Conservation (phyloP, 75 land plant genomes). For the Cupressus sempervirens region DNA sequence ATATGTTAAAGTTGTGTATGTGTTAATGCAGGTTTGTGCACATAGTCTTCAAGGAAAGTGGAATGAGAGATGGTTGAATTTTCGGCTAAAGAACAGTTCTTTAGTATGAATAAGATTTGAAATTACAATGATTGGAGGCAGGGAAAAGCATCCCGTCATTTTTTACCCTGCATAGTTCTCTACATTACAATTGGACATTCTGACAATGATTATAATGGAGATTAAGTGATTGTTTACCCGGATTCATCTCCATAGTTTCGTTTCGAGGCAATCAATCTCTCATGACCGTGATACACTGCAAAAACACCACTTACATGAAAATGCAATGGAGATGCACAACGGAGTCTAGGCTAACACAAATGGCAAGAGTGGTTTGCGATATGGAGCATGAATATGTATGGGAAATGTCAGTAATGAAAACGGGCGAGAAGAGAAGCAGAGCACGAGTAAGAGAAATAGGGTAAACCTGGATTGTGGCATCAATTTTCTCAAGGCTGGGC, state of each 20-base stretch:
- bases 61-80: neutral
- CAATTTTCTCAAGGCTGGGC: conserved; percentile 77
- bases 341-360: neutral
- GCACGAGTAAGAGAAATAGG: neutral
- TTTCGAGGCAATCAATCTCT: too few species aligned
- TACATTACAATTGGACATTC: neutral
- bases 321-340: neutral
- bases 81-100: neutral
- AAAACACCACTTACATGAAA: too few species aligned
- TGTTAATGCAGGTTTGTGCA: neutral
- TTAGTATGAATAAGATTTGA: neutral
- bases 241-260: too few species aligned
- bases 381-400: neutral
- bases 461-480: conserved; percentile 81
- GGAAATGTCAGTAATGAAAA: too few species aligned
- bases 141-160: neutral
- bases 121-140: neutral
- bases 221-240: neutral
- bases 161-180: neutral
- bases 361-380: neutral
- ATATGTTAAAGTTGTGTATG: neutral
- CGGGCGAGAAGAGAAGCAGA: too few species aligned
- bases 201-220: neutral
- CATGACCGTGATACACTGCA: too few species aligned
- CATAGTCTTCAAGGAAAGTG: neutral